Conservation (phyloP, 257 asterid species). For the Solanum gandarillasii region DNA sequence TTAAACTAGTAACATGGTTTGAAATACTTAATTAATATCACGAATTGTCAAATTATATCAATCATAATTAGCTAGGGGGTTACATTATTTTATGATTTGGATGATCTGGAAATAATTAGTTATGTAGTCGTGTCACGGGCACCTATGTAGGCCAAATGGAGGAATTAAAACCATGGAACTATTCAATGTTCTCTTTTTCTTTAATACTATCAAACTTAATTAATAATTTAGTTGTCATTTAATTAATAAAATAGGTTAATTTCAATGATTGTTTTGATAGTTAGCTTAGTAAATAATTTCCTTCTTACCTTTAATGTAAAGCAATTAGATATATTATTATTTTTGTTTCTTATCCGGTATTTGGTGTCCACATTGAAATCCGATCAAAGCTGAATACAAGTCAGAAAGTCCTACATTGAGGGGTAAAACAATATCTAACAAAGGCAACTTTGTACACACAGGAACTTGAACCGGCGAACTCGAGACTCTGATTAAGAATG, state of each 20-base stretch:
- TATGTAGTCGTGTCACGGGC: background rate
- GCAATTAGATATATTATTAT: background rate
- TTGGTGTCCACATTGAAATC: background rate
- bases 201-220: background rate
- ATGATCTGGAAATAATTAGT: background rate
- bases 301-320: background rate
- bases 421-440: background rate
- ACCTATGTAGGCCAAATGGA: background rate
- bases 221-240: background rate
- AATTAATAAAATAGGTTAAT: background rate
- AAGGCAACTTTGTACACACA: too few species aligned
- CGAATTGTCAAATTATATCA: background rate
- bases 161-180: background rate
- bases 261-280: background rate
- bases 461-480: rapidly evolving
- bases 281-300: background rate
- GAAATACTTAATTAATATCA: background rate
- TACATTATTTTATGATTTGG: background rate
- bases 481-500: too few species aligned
- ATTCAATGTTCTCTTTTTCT: background rate
- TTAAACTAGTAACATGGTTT: background rate
- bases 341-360: rapidly evolving
- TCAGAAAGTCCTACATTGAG: background rate
- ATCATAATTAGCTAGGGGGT: background rate
- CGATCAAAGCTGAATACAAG: rapidly evolving